These are phyloP conservation scores for Symmetrospora coprosmae DNA, from an alignment of 768 basidiomycete genomes.

Conservation along the genomic window DNA sequence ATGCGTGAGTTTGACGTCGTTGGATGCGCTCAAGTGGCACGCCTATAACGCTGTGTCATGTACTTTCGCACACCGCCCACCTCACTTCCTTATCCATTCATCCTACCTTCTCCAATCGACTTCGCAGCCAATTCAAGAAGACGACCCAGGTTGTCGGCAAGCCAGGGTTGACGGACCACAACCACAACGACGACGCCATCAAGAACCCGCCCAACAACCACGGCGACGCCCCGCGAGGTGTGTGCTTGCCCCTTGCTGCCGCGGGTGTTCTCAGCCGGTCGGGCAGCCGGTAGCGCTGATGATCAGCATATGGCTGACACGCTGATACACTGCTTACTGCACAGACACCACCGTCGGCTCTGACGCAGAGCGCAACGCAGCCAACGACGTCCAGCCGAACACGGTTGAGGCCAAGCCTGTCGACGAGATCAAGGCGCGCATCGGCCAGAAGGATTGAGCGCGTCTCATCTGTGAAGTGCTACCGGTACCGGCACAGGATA, in stretches of 20 bases:
- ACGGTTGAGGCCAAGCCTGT: slow-evolving; percentile 5
- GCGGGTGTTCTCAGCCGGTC: not conserved
- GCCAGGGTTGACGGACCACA: slow-evolving; percentile 6
- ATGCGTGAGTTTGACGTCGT: too few species aligned
- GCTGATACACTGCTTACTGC: not conserved
- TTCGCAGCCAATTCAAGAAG: slow-evolving; percentile 21
- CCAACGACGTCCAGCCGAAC: not conserved
- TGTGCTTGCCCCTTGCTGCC: not conserved
- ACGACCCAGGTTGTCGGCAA: slow-evolving; percentile 16
- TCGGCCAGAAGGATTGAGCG: not conserved
- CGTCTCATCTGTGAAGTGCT: too few species aligned
- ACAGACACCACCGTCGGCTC: not conserved
- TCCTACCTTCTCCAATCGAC: too few species aligned
- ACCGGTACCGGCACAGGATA: too few species aligned
- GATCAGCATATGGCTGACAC: not conserved
- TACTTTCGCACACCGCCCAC: too few species aligned
- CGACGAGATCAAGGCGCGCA: slow-evolving; percentile 5
- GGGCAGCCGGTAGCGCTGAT: not conserved
- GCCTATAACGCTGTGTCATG: too few species aligned
- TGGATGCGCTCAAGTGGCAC: too few species aligned
- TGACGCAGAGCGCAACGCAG: not conserved
- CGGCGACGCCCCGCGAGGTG: not conserved
- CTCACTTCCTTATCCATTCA: too few species aligned
- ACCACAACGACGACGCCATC: slow-evolving; percentile 16
- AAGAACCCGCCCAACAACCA: slow-evolving; percentile 17